Conservation (phyloP, 2,329 filamentous ascomycete species). For the Botrytis elliptica region DNA sequence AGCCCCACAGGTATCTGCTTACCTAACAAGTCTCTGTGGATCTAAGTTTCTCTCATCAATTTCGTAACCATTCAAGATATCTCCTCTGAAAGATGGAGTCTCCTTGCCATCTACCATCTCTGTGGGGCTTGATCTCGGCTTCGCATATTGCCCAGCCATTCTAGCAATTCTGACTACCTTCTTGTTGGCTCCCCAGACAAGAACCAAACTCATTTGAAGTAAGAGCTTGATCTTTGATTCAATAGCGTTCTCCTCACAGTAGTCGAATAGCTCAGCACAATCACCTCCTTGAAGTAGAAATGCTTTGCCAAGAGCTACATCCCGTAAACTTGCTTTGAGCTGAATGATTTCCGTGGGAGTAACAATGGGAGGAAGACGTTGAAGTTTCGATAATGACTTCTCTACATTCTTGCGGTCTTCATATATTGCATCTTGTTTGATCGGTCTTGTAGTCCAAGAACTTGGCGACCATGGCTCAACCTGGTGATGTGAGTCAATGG, state of each 20-base stretch:
- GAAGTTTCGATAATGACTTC: slow-evolving; percentile 62
- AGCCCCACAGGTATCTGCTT: slow-evolving; percentile 30
- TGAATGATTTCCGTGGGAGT: slow-evolving; percentile 77
- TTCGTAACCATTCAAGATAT: slow-evolving; percentile 89
- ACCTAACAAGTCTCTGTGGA: slow-evolving; percentile 76
- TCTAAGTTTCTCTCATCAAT: slow-evolving; percentile 76
- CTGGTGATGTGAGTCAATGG: slow-evolving; percentile 7
- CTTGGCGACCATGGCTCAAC: slow-evolving; percentile 52
- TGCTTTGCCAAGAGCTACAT: slow-evolving; percentile 86
- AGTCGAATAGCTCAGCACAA: slow-evolving; percentile 96
- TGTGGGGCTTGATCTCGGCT: slow-evolving; percentile 84
- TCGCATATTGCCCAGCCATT: slow-evolving; percentile 97
- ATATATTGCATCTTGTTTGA: slow-evolving; percentile 74
- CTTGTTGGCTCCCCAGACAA: slow-evolving; percentile 81
- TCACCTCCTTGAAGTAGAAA: slow-evolving; percentile 96
- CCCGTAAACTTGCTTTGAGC: slow-evolving; percentile 73
- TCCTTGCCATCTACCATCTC: slow-evolving; percentile 78
- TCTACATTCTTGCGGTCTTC: slow-evolving; percentile 59
- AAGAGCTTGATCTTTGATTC: slow-evolving; percentile 96
- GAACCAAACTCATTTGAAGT: slow-evolving; percentile 92
- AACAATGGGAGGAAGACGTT: slow-evolving; percentile 72
- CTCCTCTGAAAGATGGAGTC: slow-evolving; percentile 88
- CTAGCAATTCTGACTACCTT: slow-evolving; percentile 91
- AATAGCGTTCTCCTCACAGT: slow-evolving; percentile 85
- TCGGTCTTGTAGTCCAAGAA: slow-evolving; percentile 76